These are phyloP conservation scores for Penicillium bovifimosum DNA, from an alignment of 495 filamentous ascomycete genomes.

Conservation along the genomic window DNA sequence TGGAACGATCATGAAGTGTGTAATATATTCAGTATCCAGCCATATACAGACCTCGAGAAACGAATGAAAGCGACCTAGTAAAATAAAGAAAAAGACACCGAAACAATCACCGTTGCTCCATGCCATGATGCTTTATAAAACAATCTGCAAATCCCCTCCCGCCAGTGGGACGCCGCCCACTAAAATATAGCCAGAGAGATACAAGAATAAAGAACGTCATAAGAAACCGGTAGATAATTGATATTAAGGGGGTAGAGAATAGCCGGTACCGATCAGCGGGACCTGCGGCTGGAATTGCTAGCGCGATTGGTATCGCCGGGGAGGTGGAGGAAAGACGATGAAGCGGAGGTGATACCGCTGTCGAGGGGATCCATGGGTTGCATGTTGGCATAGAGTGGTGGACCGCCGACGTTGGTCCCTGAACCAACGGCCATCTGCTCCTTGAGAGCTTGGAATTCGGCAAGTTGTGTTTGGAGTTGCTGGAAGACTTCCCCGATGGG, in stretches of 20 bases:
- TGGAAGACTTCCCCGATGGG: slow-evolving; percentile 48
- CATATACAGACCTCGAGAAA: slow-evolving; percentile 4
- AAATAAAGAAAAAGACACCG: slow-evolving; percentile 1
- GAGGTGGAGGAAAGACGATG: slow-evolving; percentile 30
- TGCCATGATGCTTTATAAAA: slow-evolving; percentile 22
- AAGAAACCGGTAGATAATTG: slow-evolving; percentile 10
- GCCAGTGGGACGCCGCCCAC: slow-evolving; percentile 19
- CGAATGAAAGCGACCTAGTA: background rate
- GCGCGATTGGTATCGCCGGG: slow-evolving; percentile 17
- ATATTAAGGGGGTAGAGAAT: background rate
- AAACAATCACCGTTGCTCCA: slow-evolving; percentile 21
- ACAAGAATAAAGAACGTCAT: slow-evolving; percentile 4
- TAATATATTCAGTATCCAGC: slow-evolving; percentile 9
- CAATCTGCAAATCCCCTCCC: slow-evolving; percentile 11
- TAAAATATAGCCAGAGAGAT: slow-evolving; percentile 5
- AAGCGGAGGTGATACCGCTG: slow-evolving; percentile 24
- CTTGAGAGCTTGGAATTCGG: slow-evolving; percentile 47
- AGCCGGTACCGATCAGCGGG: slow-evolving; percentile 3
- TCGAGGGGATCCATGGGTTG: slow-evolving; percentile 16
- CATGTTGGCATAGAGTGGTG: slow-evolving; percentile 11
- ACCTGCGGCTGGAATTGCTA: slow-evolving; percentile 12
- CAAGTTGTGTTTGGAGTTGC: slow-evolving; percentile 43
- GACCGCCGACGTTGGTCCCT: slow-evolving; percentile 24
- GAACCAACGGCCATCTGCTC: slow-evolving; percentile 36
- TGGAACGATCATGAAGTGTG: background rate